Base-by-base conservation (phyloP, 2,329 filamentous ascomycete species). In the Colletotrichum sp. region DNA sequence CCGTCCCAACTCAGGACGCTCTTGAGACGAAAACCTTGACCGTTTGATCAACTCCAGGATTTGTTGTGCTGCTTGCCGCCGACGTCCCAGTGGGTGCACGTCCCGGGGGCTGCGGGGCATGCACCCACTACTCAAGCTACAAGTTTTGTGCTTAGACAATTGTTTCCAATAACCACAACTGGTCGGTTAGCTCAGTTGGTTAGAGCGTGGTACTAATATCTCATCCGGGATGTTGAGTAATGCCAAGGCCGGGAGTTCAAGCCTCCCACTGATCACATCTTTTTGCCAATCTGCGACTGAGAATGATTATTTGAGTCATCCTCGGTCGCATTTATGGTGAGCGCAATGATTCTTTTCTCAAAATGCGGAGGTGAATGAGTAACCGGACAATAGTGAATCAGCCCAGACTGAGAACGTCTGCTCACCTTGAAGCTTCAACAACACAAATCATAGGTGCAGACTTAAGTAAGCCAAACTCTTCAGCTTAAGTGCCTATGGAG, bases 171-270 rank as follows among this genome's bases (percentile, higher is more conserved):
- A 8, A 15, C 2, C 1, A 4, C 31, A 38, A 29, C 31, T 36
- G 64, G 64, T 66, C 64, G 64, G 64, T 66, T 66, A 66, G 64
- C 64, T 66, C 64, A 66, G 64, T 66, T 66, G 64, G 64, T 66
- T 66, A 66, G 64, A 66, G 64, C 64, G 64, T 66, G 64, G 64
- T 66, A 66, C 64, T 66, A 66, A 66, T 66, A 66, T 58, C 36
- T 33, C n/a, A 66, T n/a, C 51, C 9, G 51, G 24, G 27, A 58
- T 58, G 21, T 66, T n/a, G 2, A n/a, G 64, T 66, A 66, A 66
- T 66, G 64, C 64, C 64, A 66, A 66, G 64, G 64, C 21, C 64
- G 64, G 64, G 64, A 66, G 64, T 66, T 66, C 64, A 66, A 66
- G 64, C 64, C 64, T 66, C 64, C 64, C 64, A 66, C 64, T 66